A percentile compares a stretch with the other conserved stretches of the same genome.
Evolutionary conservation across 768 basidiomycete species (phyloP).

Genomic region (Boletales sp.): DNA sequence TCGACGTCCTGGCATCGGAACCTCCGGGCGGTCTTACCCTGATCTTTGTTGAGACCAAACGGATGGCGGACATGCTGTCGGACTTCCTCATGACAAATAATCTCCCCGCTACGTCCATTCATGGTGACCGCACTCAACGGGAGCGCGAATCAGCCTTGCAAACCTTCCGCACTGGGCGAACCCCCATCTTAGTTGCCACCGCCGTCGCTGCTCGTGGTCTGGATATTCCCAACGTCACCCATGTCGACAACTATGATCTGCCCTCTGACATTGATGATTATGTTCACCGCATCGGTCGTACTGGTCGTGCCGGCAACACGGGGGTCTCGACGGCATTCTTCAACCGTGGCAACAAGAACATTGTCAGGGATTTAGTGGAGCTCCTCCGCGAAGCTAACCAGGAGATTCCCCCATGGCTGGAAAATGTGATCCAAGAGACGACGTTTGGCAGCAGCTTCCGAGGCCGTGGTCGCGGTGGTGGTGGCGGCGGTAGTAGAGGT

Average conservation of each 20-base stretch:
- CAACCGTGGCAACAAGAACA: conserved; percentile 89
- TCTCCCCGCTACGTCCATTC: conserved; percentile 93
- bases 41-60: conserved; percentile 98
- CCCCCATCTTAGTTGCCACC: conserved; percentile 95
- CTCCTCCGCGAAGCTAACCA: conserved; percentile 95
- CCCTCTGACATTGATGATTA: conserved; percentile 99
- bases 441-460: conserved; percentile 60
- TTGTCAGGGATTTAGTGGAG: conserved; percentile 88
- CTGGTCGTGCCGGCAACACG: conserved; percentile 97
- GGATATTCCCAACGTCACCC: conserved; percentile 98
- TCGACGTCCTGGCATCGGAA: conserved; percentile 88
- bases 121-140: conserved; percentile 96
- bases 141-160: conserved; percentile 95
- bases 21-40: conserved; percentile 73
- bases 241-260: conserved; percentile 97
- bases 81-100: conserved; percentile 86
- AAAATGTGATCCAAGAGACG: conserved; percentile 78
- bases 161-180: conserved; percentile 92
- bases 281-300: conserved; percentile 97
- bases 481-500: conserved; percentile 25
- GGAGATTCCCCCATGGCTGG: conserved; percentile 89
- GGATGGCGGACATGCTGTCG: conserved; percentile 98
- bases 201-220: conserved; percentile 98
- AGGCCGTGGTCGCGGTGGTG: conserved; percentile 50
- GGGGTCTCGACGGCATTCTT: conserved; percentile 96